Base-by-base conservation (phyloP, 2,329 filamentous ascomycete genomes). In the Neonectria magnoliae region DNA sequence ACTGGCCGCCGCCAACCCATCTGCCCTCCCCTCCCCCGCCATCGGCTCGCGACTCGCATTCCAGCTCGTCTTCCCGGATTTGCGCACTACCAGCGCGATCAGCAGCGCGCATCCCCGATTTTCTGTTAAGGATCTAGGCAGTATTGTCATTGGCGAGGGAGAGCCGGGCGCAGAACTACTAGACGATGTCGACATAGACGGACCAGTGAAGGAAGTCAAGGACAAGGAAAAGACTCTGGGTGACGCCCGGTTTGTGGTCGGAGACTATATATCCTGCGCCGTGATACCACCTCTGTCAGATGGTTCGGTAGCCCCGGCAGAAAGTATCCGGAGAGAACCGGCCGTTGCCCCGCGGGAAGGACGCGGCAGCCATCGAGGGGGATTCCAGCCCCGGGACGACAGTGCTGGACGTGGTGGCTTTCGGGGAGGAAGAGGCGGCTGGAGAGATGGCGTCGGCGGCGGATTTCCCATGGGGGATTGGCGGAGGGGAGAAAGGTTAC, bases 31-130 rank as follows among this genome's bases (percentile, higher is more conserved):
- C 1, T 83, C 85, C 41, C 92, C 92, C 0, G 87, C 90, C 7
- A 86, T 94, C 44, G 94, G 95, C 65, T 95, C 94, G 9, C 89
- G 95, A 58, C 85, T 98, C n/a, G 90, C 89, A 65, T 98, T 96
- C 81, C 91, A 94, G 52, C 87, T 97, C 18, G 88, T 98, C 58
- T 97, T 92, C 76, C 91, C 92, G 2, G 93, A 97, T 78, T 88
- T 91, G 25, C 80, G 79, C 16, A 75, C 76, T 60, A 68, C 76
- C 60, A 68, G 75, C 54, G 65, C 66, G 31, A 64, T 65, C 66
- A 68, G 52, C 45, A 75, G 71, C 60, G 67, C 69, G 7, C 69
- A 66, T 74, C 87, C 67, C 10, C 87, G 90, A 33, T 97, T 92
- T 80, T 84, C 91, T 16, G 89, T 89, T 22, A 94, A 93, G 73